Conservation (phyloP, 2,329 filamentous ascomycete species). For the Lecanicillium sp. region DNA sequence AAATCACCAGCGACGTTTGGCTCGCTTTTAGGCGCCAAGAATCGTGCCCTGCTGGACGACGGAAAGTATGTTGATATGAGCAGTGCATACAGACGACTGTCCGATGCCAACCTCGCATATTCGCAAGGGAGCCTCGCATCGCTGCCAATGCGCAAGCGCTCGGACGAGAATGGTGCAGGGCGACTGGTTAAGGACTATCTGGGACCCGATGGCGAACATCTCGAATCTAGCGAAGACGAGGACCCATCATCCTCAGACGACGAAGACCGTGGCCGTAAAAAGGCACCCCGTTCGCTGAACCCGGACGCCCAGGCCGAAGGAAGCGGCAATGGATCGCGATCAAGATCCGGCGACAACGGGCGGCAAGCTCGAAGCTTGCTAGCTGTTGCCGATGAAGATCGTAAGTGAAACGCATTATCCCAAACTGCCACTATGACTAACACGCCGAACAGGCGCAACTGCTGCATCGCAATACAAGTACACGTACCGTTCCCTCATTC, state of each 20-base stretch:
- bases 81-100: slow-evolving; percentile 62
- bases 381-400: slow-evolving; percentile 70
- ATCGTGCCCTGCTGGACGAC: slow-evolving; percentile 46
- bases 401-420: slow-evolving; percentile 39
- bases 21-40: slow-evolving; percentile 20
- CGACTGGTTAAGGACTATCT: slow-evolving; percentile 63
- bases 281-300: slow-evolving; percentile 38
- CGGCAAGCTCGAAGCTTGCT: slow-evolving; percentile 53
- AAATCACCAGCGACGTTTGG: slow-evolving; percentile 25
- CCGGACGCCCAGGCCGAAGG: slow-evolving; percentile 28
- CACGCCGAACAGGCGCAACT: slow-evolving; percentile 35
- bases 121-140: slow-evolving; percentile 56
- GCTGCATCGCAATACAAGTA: slow-evolving; percentile 44
- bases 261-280: slow-evolving; percentile 57
- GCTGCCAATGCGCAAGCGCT: slow-evolving; percentile 49
- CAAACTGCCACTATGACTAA: not conserved
- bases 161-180: slow-evolving; percentile 35
- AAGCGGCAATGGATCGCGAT: slow-evolving; percentile 23
- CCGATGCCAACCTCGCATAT: slow-evolving; percentile 60
- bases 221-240: slow-evolving; percentile 66
- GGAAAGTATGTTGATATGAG: slow-evolving; percentile 59
- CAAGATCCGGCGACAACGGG: slow-evolving; percentile 25
- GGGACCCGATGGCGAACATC: slow-evolving; percentile 57
- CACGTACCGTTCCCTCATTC: slow-evolving; percentile 56
- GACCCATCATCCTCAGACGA: slow-evolving; percentile 57